Conservation (phyloP, 2,329 filamentous ascomycete genomes). For the Hymenoscyphus scutula region DNA sequence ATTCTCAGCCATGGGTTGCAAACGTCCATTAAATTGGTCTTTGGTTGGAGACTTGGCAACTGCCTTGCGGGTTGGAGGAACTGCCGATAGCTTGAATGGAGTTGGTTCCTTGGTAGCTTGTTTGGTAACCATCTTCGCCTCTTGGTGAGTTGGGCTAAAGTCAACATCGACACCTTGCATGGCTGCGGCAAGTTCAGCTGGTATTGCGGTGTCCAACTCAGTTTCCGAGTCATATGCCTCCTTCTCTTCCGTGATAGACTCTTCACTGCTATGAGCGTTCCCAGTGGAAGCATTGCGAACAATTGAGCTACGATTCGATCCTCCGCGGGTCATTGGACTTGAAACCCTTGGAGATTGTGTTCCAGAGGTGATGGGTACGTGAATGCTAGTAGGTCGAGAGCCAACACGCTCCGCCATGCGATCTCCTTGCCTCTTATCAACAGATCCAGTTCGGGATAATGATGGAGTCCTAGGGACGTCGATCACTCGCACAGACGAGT, state of each 20-base stretch:
- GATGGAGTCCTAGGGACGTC: conserved; percentile 33
- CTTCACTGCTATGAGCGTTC: conserved; percentile 22
- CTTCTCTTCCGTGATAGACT: conserved; percentile 34
- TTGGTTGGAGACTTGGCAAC: conserved; percentile 9
- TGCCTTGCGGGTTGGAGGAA: conserved; percentile 27
- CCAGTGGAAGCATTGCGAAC: conserved; percentile 24
- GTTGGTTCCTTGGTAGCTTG: conserved; percentile 14
- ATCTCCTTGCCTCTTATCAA: conserved; percentile 22
- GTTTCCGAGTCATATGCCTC: conserved; percentile 18
- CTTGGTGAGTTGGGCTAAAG: conserved; percentile 19
- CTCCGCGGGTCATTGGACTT: conserved; percentile 28
- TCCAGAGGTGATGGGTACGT: conserved; percentile 22
- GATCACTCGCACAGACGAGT: conserved; percentile 35
- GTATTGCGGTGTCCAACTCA: conserved; percentile 22
- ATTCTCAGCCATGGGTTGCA: conserved; percentile 17
- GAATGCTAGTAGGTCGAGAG: conserved; percentile 28
- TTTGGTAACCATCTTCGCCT: conserved; percentile 7
- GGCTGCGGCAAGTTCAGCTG: conserved; percentile 28
- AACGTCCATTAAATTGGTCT: conserved; percentile 10
- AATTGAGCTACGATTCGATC: conserved; percentile 26
- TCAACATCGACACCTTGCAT: conserved; percentile 31
- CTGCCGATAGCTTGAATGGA: conserved; percentile 29
- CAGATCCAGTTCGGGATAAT: conserved; percentile 25
- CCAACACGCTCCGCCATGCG: conserved; percentile 20
- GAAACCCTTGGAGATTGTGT: conserved; percentile 24